phyloP scores from a whole-genome alignment of 441 rosid genomes.

The Daphne laureola region DNA sequence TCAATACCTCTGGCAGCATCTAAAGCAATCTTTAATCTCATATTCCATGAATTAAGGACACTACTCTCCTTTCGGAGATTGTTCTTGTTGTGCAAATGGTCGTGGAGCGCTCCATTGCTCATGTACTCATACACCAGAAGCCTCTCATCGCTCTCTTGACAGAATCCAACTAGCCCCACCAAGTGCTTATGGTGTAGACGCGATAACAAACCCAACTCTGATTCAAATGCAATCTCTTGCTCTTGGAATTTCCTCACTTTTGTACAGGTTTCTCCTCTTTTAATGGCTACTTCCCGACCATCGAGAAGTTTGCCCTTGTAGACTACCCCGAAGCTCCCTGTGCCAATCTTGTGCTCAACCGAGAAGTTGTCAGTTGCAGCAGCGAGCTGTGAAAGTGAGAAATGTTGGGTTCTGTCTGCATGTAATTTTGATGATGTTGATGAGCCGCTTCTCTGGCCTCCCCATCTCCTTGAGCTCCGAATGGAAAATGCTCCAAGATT shows the following conservation, averaged over 20 bases:
- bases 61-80: slow-evolving; percentile 12
- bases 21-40: slow-evolving; percentile 33
- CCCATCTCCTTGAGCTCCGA: slow-evolving; percentile 20
- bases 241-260: slow-evolving; percentile 30
- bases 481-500: slow-evolving; percentile 16
- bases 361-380: slow-evolving; percentile 42
- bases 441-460: slow-evolving; percentile 31
- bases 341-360: slow-evolving; percentile 34
- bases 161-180: slow-evolving; percentile 43
- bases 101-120: slow-evolving; percentile 45
- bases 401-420: slow-evolving; percentile 23
- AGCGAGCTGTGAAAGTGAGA: slow-evolving; percentile 35
- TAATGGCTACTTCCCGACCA: slow-evolving; percentile 54
- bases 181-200: slow-evolving; percentile 59
- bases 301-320: slow-evolving; percentile 37
- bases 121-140: slow-evolving; percentile 53
- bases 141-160: slow-evolving; percentile 51
- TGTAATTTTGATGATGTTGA: slow-evolving; percentile 34
- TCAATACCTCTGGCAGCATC: slow-evolving; percentile 44
- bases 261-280: slow-evolving; percentile 30
- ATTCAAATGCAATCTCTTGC: slow-evolving; percentile 43
- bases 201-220: slow-evolving; percentile 38
- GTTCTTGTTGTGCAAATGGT: slow-evolving; percentile 27
- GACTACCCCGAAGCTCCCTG: slow-evolving; percentile 51
- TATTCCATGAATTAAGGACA: slow-evolving; percentile 32